Conservation (phyloP, 768 basidiomycete species). For the Collybia mongolica region DNA sequence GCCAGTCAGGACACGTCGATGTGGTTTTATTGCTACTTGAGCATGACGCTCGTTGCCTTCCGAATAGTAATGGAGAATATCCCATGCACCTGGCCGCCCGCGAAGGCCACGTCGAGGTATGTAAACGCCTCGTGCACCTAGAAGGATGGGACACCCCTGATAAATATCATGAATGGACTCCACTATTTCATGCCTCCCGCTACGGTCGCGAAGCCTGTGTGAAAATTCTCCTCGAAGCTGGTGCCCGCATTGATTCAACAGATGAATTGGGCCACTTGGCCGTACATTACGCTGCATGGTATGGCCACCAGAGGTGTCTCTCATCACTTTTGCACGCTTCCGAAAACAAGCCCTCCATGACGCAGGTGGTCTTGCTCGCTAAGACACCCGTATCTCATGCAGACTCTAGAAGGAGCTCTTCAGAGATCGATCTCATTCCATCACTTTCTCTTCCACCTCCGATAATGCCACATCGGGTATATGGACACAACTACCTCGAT, state of each 20-base stretch:
- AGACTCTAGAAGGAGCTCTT: constrained; percentile 41
- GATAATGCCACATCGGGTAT: constrained; percentile 96
- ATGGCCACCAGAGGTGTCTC: constrained; percentile 77
- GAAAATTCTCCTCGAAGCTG: constrained; percentile 73
- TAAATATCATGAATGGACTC: constrained; percentile 99
- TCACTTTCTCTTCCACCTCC: constrained; percentile 95
- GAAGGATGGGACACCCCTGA: constrained; percentile 86
- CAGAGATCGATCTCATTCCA: constrained; percentile 89
- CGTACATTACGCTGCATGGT: constrained; percentile 96
- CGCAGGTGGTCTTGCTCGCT: constrained; percentile 20
- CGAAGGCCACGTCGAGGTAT: constrained; percentile 87
- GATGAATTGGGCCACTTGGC: constrained; percentile 88
- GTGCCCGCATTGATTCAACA: constrained; percentile 66
- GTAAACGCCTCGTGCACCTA: constrained; percentile 67
- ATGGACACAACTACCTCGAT: constrained; percentile 95
- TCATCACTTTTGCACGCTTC: constrained; percentile 53
- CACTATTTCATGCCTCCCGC: constrained; percentile 91
- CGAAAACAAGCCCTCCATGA: constrained; percentile 23
- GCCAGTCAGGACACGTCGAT: constrained; percentile 84
- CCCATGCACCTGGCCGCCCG: constrained; percentile 95
- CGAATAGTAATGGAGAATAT: constrained; percentile 95
- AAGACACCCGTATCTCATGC: constrained; percentile 40
- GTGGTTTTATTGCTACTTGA: constrained; percentile 77
- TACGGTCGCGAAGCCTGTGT: constrained; percentile 80
- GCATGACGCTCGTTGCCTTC: constrained; percentile 72